Evolutionary conservation across 768 basidiomycete species (phyloP).

Genomic region (Russula olivacea): DNA sequence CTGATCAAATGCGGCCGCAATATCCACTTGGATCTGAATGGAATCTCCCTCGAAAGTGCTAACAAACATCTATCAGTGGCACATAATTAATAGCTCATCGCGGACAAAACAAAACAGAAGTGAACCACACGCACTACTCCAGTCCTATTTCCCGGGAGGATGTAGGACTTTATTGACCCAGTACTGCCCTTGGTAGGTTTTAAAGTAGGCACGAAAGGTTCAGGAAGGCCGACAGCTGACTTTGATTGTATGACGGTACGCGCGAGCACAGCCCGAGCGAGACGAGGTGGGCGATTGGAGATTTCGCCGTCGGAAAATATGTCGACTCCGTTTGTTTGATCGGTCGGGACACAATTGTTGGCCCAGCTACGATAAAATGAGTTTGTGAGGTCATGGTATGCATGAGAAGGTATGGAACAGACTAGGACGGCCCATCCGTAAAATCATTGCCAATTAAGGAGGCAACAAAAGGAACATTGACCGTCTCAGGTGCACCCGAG

Average conservation of each 20-base stretch:
- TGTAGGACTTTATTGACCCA: conserved; percentile 50
- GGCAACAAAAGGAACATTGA: conserved; percentile 50
- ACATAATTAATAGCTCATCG: not conserved
- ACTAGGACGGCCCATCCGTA: conserved; percentile 49
- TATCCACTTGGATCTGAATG: conserved; percentile 46
- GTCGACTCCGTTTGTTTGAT: conserved; percentile 48
- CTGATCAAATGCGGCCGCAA: conserved; percentile 38
- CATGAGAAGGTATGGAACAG: conserved; percentile 26
- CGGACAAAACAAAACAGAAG: not conserved
- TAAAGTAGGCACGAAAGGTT: conserved; percentile 42
- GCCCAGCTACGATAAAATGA: conserved; percentile 41
- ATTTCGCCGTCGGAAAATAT: conserved; percentile 8
- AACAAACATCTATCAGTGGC: conserved; percentile 45
- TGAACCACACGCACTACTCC: conserved; percentile 44
- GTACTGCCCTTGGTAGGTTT: conserved; percentile 42
- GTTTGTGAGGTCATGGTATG: not conserved
- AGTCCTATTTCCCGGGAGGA: conserved; percentile 50
- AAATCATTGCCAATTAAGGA: conserved; percentile 43
- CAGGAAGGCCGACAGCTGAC: conserved; percentile 43
- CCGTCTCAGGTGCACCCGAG: conserved; percentile 36
- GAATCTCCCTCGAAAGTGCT: conserved; percentile 53
- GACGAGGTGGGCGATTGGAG: conserved; percentile 30
- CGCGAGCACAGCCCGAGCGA: conserved; percentile 17
- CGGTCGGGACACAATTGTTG: conserved; percentile 50
- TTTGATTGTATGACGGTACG: conserved; percentile 10